Evolutionary conservation across 2,329 filamentous ascomycete genomes (phyloP).

Genomic region (Eutypella sp.): DNA sequence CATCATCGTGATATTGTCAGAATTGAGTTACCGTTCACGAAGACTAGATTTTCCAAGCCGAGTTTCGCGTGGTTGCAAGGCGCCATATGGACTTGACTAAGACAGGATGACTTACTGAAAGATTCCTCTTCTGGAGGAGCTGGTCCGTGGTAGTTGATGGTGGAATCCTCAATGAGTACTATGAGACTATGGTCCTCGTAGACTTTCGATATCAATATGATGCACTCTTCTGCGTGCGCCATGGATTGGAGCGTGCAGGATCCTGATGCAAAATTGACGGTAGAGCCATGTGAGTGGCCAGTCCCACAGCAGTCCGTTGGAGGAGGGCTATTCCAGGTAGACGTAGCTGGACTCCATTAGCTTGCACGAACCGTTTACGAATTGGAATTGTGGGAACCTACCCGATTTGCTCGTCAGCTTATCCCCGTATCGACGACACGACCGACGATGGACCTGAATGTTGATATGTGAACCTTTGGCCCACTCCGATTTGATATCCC

Average conservation of each 20-base stretch:
- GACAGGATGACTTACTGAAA: background rate
- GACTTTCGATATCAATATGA: constrained; percentile 2
- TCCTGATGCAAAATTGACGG: too few species aligned
- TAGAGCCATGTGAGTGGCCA: too few species aligned
- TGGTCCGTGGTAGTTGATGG: background rate
- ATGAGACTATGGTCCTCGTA: background rate
- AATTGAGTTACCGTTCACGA: background rate
- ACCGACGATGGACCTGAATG: constrained; percentile 4
- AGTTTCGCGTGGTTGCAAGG: too few species aligned
- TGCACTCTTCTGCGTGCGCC: constrained; percentile 1
- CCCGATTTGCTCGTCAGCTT: too few species aligned
- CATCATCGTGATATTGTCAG: background rate
- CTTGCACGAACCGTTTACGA: too few species aligned
- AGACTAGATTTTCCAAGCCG: too few species aligned
- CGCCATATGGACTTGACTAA: too few species aligned
- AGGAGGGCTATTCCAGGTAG: too few species aligned
- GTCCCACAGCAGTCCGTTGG: too few species aligned
- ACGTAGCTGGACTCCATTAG: too few species aligned
- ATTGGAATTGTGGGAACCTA: too few species aligned
- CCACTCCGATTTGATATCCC: constrained; percentile 5
- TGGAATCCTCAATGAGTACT: background rate
- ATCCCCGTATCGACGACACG: constrained; percentile 3
- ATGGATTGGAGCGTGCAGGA: too few species aligned
- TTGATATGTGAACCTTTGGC: background rate
- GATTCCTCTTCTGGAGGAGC: background rate